Base-by-base conservation (phyloP, 148 eudicot genomes). In the Linanthus parryae region DNA sequence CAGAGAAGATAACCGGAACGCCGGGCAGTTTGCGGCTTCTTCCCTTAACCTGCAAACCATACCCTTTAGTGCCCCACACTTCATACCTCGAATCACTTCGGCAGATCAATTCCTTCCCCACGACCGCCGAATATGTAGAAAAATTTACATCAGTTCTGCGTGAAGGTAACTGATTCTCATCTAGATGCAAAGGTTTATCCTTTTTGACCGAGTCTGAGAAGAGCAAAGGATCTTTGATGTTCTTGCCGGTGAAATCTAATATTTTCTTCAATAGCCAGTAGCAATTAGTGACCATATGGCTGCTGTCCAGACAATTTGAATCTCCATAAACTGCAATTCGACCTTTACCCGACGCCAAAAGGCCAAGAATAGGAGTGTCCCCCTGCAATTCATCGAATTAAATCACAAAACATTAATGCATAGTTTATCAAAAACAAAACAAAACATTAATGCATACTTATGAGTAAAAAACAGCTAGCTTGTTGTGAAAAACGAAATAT, bases 261-360 rank as follows among this genome's bases (percentile, higher is more conserved):
- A 84, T 79, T 58, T 82, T 92, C 69, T 61, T 81, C 54, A 92
- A 75, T 36, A 92, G 91, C 96, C 94, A 82, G 62, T 74, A 88
- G 57, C 99, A 92, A 63, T 92, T 82, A 41, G 96, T 87, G 40
- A 92, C 88, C 99, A 87, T 92, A 67, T 92, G 99, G 68, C 99
- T 92, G 74, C 99, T 92, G 65, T 92, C 99, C 67, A 92, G 71
- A 59, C 99, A 92, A 63, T 92, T 92, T 49, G 96, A 88, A 59
- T 92, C 99, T 35, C 96, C 99, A 47, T 87, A 92, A 16, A 92
- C 91, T 23, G 88, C 84, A n/a, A 92, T 79, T 52, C 88, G 77
- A 38, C 96, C 95, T 16, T 92, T 90, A 49, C 66, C 53, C 45
- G 80, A 89, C 54, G 79, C n/a, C 20, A 59, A 3, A 36, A 52